Evolutionary conservation across 208 protist species (phyloP).

Genomic region (Acanthamoeba rhysodes): DNA sequence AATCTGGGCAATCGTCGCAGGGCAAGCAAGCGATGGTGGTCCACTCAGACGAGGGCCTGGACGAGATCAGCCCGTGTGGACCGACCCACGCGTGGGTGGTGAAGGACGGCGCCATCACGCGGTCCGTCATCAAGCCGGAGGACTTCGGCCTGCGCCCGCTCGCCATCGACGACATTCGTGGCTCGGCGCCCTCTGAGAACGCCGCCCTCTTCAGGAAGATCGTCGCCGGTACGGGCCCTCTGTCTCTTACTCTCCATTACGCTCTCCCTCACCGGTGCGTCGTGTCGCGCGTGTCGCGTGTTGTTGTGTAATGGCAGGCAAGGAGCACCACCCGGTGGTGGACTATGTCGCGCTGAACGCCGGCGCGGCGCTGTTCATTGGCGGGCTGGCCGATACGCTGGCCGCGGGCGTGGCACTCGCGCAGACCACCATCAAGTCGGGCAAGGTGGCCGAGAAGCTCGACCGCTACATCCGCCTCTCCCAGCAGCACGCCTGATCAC

Average conservation of each 20-base stretch:
- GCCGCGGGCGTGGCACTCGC: neutral
- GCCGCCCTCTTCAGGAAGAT: constrained; percentile 33
- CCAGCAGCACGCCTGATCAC: neutral
- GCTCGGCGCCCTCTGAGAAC: constrained; percentile 11
- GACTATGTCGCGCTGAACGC: constrained; percentile 63
- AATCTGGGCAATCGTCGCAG: neutral
- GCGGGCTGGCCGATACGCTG: constrained; percentile 9
- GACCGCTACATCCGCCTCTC: constrained; percentile 47
- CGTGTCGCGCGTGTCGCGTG: too few relatives aligned
- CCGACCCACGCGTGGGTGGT: constrained; percentile 62
- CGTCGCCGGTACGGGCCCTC: neutral
- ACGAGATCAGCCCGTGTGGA: constrained; percentile 75
- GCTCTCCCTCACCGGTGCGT: too few relatives aligned
- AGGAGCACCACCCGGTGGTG: neutral
- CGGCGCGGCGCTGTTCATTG: constrained; percentile 53
- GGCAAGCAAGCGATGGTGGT: constrained; percentile 73
- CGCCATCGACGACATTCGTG: constrained; percentile 31
- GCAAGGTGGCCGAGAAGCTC: constrained; percentile 50
- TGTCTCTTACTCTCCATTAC: too few relatives aligned
- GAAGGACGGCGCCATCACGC: neutral
- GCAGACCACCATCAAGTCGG: constrained; percentile 22
- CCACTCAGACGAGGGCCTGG: constrained; percentile 71
- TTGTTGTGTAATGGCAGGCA: neutral
- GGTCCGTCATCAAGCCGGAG: constrained; percentile 24
- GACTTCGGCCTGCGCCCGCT: neutral